These are phyloP conservation scores for Globisporangium middletonii DNA, from an alignment of 352 stramenopile genomes.

Conservation along the genomic window DNA sequence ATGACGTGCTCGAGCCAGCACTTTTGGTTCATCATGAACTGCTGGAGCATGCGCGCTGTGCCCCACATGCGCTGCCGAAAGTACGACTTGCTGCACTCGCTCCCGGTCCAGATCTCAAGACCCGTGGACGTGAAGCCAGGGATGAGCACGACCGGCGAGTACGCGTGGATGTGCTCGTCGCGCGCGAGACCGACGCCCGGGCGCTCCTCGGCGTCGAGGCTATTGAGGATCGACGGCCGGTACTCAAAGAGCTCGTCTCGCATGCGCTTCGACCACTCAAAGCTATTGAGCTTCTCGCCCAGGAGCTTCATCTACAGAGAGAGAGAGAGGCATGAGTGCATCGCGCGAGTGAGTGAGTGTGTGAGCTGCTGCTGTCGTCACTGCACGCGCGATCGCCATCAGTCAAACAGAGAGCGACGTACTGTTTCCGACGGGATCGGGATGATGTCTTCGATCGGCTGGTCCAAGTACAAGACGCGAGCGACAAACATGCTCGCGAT, in stretches of 20 bases:
- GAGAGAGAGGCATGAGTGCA: background rate
- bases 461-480: conserved; percentile 44
- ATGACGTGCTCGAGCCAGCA: conserved; percentile 93
- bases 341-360: too few relatives aligned
- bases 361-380: background rate
- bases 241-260: conserved; percentile 71
- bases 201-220: conserved; percentile 24
- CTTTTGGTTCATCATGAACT: conserved; percentile 86
- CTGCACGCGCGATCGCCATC: background rate
- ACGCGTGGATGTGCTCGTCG: conserved; percentile 42
- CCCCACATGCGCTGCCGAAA: conserved; percentile 94
- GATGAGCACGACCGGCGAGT: conserved; percentile 86
- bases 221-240: conserved; percentile 28
- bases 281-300: conserved; percentile 50
- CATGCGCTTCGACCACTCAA: conserved; percentile 65
- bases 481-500: conserved; percentile 42
- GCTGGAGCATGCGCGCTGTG: conserved; percentile 81
- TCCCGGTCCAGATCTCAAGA: conserved; percentile 93
- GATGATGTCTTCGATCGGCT: conserved; percentile 34
- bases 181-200: conserved; percentile 41
- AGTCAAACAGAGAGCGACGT: background rate
- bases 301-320: conserved; percentile 33
- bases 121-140: conserved; percentile 92
- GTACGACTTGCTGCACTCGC: conserved; percentile 78
- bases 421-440: conserved; percentile 30